phyloP scores from a whole-genome alignment of 2,329 filamentous ascomycete genomes.

The Pseudogymnoascus sp. region DNA sequence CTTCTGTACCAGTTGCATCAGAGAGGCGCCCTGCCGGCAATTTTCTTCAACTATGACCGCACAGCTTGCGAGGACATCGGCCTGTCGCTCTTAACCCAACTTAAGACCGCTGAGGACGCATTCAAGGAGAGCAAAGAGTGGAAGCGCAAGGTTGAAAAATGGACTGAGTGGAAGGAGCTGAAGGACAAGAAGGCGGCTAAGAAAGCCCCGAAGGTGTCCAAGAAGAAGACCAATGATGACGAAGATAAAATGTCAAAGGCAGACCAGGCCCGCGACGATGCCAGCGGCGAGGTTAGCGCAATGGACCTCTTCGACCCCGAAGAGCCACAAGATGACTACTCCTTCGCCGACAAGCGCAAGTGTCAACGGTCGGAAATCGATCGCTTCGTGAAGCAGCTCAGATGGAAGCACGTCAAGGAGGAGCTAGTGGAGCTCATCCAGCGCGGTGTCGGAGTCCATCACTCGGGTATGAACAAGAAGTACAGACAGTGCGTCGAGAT shows the following conservation, averaged over 20 bases:
- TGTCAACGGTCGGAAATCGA: conserved; percentile 51
- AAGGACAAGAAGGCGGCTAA: conserved; percentile 36
- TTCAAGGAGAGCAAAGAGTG: conserved; percentile 55
- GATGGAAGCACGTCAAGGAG: conserved; percentile 41
- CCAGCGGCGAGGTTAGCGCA: conserved; percentile 44
- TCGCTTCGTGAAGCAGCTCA: conserved; percentile 43
- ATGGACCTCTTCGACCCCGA: conserved; percentile 63
- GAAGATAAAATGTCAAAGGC: conserved; percentile 43
- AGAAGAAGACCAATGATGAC: conserved; percentile 39
- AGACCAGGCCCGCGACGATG: conserved; percentile 49
- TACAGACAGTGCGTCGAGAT: conserved; percentile 70
- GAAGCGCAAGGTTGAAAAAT: conserved; percentile 51
- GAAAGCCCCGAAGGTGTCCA: conserved; percentile 34
- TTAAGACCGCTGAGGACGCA: conserved; percentile 45
- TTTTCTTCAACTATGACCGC: conserved; percentile 72
- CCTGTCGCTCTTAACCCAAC: conserved; percentile 40
- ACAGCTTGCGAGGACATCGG: conserved; percentile 54
- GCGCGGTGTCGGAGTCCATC: conserved; percentile 68
- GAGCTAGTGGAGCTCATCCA: conserved; percentile 53
- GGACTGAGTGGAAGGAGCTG: conserved; percentile 47
- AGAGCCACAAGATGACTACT: conserved; percentile 54
- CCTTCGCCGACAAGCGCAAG: conserved; percentile 57
- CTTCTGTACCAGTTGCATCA: conserved; percentile 53
- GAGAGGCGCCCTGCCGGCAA: conserved; percentile 60
- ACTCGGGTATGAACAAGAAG: conserved; percentile 69